phyloP scores from a whole-genome alignment of 2,329 filamentous ascomycete species.

The Aureobasidium sp. region DNA sequence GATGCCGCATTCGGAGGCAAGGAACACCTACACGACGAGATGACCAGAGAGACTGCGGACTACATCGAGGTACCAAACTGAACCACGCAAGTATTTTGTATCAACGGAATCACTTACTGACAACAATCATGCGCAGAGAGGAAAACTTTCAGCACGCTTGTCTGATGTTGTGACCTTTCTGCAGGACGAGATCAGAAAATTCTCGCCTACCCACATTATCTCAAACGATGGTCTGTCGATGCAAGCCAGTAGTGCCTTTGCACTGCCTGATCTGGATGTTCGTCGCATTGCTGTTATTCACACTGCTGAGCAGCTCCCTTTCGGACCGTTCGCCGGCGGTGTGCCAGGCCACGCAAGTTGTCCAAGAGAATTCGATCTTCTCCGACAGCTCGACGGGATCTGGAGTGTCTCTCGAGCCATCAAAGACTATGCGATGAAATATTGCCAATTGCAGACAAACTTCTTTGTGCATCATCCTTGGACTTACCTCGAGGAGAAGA shows the following conservation, averaged over 20 bases:
- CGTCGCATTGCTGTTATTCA: background rate
- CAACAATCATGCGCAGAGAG: background rate
- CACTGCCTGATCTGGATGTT: background rate
- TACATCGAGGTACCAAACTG: background rate
- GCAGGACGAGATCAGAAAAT: background rate
- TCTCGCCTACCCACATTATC: background rate
- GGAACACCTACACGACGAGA: background rate
- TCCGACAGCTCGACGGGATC: background rate
- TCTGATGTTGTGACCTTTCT: background rate
- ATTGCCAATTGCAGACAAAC: slow-evolving; percentile 14
- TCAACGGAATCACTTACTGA: background rate
- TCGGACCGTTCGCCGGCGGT: background rate
- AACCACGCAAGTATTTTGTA: background rate
- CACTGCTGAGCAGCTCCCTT: background rate
- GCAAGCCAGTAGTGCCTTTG: background rate
- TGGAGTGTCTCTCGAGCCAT: background rate
- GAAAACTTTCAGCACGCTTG: background rate
- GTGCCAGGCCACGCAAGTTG: background rate
- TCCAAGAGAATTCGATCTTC: background rate
- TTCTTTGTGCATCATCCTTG: slow-evolving; percentile 16
- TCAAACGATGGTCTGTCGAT: background rate
- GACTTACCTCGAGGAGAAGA: slow-evolving; percentile 16
- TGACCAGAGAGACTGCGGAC: background rate
- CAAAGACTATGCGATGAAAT: slow-evolving; percentile 11
- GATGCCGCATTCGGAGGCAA: background rate